Conservation (phyloP, 2,329 filamentous ascomycete species). For the Fusarium secorum region DNA sequence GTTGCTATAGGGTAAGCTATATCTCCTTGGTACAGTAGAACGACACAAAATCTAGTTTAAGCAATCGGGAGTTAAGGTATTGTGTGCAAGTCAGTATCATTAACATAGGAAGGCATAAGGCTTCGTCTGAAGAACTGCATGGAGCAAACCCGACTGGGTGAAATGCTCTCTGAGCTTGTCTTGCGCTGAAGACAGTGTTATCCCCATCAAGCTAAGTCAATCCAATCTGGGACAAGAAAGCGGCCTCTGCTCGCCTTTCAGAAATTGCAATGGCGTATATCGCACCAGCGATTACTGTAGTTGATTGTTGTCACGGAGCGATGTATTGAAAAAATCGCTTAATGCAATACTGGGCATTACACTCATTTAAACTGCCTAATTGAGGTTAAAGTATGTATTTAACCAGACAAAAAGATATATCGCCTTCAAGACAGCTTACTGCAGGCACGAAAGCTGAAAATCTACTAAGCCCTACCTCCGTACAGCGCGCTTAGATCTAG, state of each 20-base stretch:
- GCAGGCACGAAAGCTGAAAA: neutral
- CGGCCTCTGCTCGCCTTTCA: rapidly evolving
- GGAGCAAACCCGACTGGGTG: too few relatives aligned
- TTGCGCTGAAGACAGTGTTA: rapidly evolving
- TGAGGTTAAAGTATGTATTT: neutral
- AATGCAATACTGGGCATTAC: rapidly evolving
- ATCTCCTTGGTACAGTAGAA: neutral
- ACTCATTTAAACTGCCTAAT: rapidly evolving
- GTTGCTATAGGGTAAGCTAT: neutral
- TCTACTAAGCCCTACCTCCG: neutral
- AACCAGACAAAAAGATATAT: neutral
- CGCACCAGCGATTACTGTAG: rapidly evolving
- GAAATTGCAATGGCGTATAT: neutral
- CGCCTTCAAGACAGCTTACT: neutral
- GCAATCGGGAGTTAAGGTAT: rapidly evolving
- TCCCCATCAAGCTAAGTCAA: neutral
- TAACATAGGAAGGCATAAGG: rapidly evolving
- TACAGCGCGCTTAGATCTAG: rapidly evolving
- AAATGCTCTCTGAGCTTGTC: neutral
- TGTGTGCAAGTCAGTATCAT: neutral
- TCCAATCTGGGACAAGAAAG: rapidly evolving
- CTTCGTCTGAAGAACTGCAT: rapidly evolving
- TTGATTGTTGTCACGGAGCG: neutral
- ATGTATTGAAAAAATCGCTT: rapidly evolving
- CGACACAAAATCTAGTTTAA: neutral